Base-by-base conservation (phyloP, 352 stramenopile genomes). In the Phytophthora boehmeriae region DNA sequence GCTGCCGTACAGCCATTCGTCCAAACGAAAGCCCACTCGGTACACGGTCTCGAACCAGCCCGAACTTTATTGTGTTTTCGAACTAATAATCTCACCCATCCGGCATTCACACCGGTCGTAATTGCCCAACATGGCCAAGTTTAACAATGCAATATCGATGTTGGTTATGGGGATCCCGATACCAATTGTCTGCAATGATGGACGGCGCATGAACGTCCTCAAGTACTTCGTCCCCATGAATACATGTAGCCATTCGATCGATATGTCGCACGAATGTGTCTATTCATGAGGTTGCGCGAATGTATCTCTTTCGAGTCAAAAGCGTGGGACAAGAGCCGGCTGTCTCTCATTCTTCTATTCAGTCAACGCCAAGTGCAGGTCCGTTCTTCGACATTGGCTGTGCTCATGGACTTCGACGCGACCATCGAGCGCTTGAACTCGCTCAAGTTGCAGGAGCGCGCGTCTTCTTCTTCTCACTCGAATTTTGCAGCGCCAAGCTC, bases 381-480 rank as follows among this genome's bases (percentile, higher is more conserved):
- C 25, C 25, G 25, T 30, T 30, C 25, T 30, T 30, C 25, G 3
- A 30, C 25, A 6, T 30, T 30, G 25, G 34, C 34, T 39, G 9
- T 39, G 2, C 34, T 13, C n/a, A 76, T 88, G 68, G 76, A 83
- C 57, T 73, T 91, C 27, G 80, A 90, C 71, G 76, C 74, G 19
- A 79, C 82, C 17, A 90, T 92, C 66, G 79, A 90, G 77, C 79
- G 81, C 17, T 67, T 92, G 6, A 83, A 87, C 64, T 77, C 80
- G 51, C 76, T 92, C 23, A 88, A 89, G 66, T 68, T 92, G 42
- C 80, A 90, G 50, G 76, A 87, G 30, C 48, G 49, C 39, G 48
- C 49, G 16, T 8, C 60, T 0, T 49, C 34, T 20, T n/a, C 47
- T 9, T 23, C 35, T 0, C 56, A 72, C 6, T 20, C 17, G 10